These are phyloP conservation scores for Amanita brunnescens DNA, from an alignment of 768 basidiomycete genomes.

Conservation along the genomic window DNA sequence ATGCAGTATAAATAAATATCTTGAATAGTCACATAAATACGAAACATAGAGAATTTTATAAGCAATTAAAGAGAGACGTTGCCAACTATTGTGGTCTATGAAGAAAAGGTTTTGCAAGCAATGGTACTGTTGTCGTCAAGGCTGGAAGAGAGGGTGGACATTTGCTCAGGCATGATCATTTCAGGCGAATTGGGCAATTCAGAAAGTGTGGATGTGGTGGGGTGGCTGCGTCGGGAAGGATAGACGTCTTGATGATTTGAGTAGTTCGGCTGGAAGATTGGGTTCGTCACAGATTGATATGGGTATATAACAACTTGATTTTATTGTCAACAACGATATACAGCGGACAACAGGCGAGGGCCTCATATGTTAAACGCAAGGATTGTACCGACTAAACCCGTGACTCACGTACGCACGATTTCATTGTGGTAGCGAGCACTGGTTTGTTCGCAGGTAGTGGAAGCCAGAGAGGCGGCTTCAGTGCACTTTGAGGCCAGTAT, in stretches of 20 bases:
- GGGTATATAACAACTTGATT: too few relatives aligned
- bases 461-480: too few relatives aligned
- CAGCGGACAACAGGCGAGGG: too few relatives aligned
- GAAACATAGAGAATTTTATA: not conserved
- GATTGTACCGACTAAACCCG: too few relatives aligned
- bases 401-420: too few relatives aligned
- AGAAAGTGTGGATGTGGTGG: slow-evolving; percentile 52
- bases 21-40: not conserved
- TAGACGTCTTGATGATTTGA: slow-evolving; percentile 16
- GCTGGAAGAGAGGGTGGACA: not conserved
- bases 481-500: too few relatives aligned
- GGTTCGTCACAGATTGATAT: too few relatives aligned
- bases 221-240: slow-evolving; percentile 42
- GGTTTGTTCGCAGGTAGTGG: too few relatives aligned
- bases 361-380: too few relatives aligned
- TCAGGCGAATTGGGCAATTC: slow-evolving; percentile 46
- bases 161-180: not conserved
- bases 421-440: too few relatives aligned
- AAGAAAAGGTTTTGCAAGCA: not conserved
- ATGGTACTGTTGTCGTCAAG: not conserved
- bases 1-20: not conserved
- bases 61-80: not conserved
- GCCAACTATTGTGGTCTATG: not conserved
- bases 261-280: slow-evolving; percentile 5
- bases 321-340: too few relatives aligned